Percentiles rank a stretch among this genome's conserved stretches.
Conservation (phyloP, 345 rosid genomes). For the Orychophragmus violaceus region DNA sequence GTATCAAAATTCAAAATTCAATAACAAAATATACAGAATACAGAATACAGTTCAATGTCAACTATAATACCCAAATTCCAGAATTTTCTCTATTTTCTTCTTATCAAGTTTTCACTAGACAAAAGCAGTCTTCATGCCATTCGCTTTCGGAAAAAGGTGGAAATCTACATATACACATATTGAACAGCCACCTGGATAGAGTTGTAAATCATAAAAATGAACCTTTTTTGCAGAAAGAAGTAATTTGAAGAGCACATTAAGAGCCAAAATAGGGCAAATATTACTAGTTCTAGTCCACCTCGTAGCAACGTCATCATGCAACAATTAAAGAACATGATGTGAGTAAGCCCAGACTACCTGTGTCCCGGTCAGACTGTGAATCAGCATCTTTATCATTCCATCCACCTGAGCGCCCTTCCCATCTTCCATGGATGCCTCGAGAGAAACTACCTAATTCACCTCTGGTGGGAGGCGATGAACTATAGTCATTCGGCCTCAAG, state of each 20-base stretch:
- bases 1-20: too few relatives aligned
- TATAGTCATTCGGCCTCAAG: slow-evolving; percentile 66
- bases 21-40: slow-evolving; percentile 10
- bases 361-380: slow-evolving; percentile 63
- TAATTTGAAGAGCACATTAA: not conserved
- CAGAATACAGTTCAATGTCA: slow-evolving; percentile 2
- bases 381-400: slow-evolving; percentile 73
- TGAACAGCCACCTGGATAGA: slow-evolving; percentile 12
- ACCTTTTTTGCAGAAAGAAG: not conserved
- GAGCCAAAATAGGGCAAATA: not conserved
- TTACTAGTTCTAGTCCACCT: slow-evolving; percentile 15
- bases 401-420: slow-evolving; percentile 84
- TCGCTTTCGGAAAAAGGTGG: not conserved
- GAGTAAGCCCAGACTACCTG: slow-evolving; percentile 44
- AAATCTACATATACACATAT: not conserved
- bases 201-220: not conserved
- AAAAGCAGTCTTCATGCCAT: not conserved
- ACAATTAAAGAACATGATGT: slow-evolving; percentile 14
- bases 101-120: not conserved
- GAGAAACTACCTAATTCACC: slow-evolving; percentile 57
- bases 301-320: not conserved
- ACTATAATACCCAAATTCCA: slow-evolving; percentile 3
- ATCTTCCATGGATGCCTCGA: slow-evolving; percentile 60
- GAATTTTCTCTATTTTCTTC: not conserved
- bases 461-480: slow-evolving; percentile 83